A percentile compares a stretch with the other conserved stretches of the same genome.
phyloP scores from a whole-genome alignment of 495 filamentous ascomycete species.

The Aspergillus bertholletiae region DNA sequence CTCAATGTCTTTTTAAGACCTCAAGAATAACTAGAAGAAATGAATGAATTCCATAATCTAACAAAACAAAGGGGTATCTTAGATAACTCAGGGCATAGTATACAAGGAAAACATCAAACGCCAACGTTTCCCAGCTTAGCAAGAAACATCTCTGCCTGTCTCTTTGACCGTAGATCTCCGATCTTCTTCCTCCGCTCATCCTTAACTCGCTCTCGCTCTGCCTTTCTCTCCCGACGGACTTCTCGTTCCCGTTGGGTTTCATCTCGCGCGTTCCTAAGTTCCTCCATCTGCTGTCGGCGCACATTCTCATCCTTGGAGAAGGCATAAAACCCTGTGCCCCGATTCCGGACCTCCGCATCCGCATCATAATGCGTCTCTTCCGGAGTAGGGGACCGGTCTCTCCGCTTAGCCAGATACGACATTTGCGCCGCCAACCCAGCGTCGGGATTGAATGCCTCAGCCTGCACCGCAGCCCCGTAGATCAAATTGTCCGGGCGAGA shows the following conservation, averaged over 20 bases:
- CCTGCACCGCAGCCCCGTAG: constrained; percentile 77
- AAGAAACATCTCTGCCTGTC: constrained; percentile 69
- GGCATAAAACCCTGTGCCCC: constrained; percentile 85
- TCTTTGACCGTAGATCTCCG: constrained; percentile 54
- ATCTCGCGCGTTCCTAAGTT: constrained; percentile 58
- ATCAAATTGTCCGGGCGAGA: constrained; percentile 68
- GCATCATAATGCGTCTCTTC: constrained; percentile 82
- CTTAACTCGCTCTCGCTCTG: constrained; percentile 45
- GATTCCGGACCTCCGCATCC: constrained; percentile 72
- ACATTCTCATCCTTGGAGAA: constrained; percentile 70
- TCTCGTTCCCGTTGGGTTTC: constrained; percentile 63
- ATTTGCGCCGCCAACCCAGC: constrained; percentile 57
- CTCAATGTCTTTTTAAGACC: too few relatives aligned
- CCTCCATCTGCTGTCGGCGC: constrained; percentile 71
- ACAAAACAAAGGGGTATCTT: constrained; percentile 19
- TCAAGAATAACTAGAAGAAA: too few relatives aligned
- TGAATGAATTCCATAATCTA: too few relatives aligned
- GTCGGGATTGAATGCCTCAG: constrained; percentile 72
- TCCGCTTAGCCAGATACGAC: constrained; percentile 65
- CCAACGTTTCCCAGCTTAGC: constrained; percentile 36
- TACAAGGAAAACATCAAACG: constrained; percentile 4
- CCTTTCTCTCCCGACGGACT: constrained; percentile 45
- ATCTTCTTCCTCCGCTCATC: constrained; percentile 57
- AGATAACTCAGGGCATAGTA: not conserved
- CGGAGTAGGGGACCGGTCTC: constrained; percentile 73